Base-by-base conservation (phyloP, 495 filamentous ascomycete species). In the Xylaria palmicola region DNA sequence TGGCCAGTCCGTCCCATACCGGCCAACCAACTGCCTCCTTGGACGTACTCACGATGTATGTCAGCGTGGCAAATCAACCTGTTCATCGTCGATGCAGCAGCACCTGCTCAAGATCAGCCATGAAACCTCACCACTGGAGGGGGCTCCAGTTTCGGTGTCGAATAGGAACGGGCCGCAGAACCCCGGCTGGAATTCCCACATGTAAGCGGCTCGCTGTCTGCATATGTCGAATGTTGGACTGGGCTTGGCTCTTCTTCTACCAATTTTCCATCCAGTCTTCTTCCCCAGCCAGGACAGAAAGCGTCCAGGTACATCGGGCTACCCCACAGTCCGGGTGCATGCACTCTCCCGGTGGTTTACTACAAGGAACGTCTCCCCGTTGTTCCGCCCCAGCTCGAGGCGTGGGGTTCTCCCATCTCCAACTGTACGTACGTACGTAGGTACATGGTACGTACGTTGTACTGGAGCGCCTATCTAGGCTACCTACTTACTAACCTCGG, bases 141-240 rank as follows among this genome's bases (percentile, higher is more conserved):
- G 27, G 48, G 9, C 26, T 17, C 15, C 45, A 13, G 24, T 48
- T 51, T 34, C 48, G 34, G 17, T 27, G 48, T 51, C 48, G 34
- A 6, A 51, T 51, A 44, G 53, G 53, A 34, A 56, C 53, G 53
- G 53, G 37, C 53, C 53, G 53, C 39, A n/a, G 15, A 43, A 32
- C 39, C 39, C 20, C 44, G 39, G 32, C 53, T 56, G 27, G 22
- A 39, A 44, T 44, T 44, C n/a, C n/a, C n/a, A n/a, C n/a, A n/a
- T n/a, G n/a, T 56, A 39, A 43, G 39, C 43, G 37, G 30, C 15
- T 41, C 29, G 24, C 34, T 20, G 30, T 55, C 29, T 24, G 36
- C 15, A 20, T 22, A 1, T 20, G 6, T 12, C 1, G 53, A n/a
- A n/a, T n/a, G n/a, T n/a, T n/a, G n/a, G n/a, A n/a, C n/a, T n/a